Conservation (phyloP, 2,329 filamentous ascomycete species). For the Pseudocercospora cruenta region DNA sequence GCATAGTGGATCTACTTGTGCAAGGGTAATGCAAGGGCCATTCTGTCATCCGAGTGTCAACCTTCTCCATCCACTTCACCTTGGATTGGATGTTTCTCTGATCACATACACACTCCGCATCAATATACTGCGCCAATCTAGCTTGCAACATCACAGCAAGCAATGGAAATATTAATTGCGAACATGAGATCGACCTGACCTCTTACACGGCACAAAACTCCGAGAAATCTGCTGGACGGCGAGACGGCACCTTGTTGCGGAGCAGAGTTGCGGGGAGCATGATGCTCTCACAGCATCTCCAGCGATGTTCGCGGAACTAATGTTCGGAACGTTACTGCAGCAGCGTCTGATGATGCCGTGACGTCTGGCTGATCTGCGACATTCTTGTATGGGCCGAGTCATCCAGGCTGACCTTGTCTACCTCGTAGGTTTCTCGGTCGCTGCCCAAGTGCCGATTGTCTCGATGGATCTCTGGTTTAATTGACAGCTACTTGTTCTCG, state of each 20-base stretch:
- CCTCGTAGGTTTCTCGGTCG: background rate
- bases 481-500: background rate
- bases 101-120: too few relatives aligned
- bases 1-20: too few relatives aligned
- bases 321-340: background rate
- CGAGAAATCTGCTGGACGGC: constrained; percentile 6
- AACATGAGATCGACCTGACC: background rate
- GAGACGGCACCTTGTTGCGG: constrained; percentile 10
- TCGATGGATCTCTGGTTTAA: background rate
- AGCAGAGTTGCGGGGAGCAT: constrained; percentile 8
- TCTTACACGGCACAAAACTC: background rate
- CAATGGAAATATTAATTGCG: background rate
- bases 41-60: too few relatives aligned
- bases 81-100: too few relatives aligned
- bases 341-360: background rate
- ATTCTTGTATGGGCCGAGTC: background rate
- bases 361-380: background rate
- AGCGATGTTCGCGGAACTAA: background rate
- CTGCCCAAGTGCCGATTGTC: background rate
- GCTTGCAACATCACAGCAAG: background rate
- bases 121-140: too few relatives aligned
- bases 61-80: too few relatives aligned
- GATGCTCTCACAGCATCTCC: background rate
- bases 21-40: background rate
- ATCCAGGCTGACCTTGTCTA: background rate